These are phyloP conservation scores for Isatis lusitanica DNA, from an alignment of 441 rosid species.

Conservation along the genomic window DNA sequence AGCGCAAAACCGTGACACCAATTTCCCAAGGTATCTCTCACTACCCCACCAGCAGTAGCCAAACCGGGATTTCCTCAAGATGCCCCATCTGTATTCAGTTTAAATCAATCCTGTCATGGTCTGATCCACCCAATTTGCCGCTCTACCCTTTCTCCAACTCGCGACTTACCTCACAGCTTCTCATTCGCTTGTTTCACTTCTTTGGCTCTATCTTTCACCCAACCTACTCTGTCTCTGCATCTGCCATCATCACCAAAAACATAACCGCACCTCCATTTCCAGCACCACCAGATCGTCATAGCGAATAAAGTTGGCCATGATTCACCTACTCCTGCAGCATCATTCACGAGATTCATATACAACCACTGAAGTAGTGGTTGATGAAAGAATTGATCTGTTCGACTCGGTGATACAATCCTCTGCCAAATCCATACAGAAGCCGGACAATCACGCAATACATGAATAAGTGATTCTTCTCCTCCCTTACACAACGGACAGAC, in stretches of 20 bases:
- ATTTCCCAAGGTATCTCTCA: not conserved
- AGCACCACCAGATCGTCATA: not conserved
- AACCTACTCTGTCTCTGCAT: not conserved
- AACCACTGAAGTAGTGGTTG: too few relatives aligned
- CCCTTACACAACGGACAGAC: too few relatives aligned
- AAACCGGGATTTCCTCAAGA: not conserved
- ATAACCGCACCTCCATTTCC: not conserved
- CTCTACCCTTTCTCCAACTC: not conserved
- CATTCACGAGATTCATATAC: too few relatives aligned
- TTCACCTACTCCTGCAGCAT: too few relatives aligned
- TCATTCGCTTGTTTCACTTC: not conserved
- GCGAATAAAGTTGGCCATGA: not conserved
- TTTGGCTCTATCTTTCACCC: not conserved
- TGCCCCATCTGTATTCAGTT: not conserved
- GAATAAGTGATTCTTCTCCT: too few relatives aligned
- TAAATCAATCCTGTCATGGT: not conserved
- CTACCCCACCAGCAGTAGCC: not conserved
- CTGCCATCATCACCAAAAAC: not conserved
- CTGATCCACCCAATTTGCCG: not conserved
- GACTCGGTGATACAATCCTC: too few relatives aligned
- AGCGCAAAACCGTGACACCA: not conserved
- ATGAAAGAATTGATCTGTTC: too few relatives aligned
- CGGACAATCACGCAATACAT: too few relatives aligned
- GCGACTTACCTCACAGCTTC: not conserved
- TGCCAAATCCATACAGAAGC: too few relatives aligned